These are phyloP conservation scores for Diaporthe aspalathi DNA, from an alignment of 2,329 filamentous ascomycete genomes.

Conservation along the genomic window DNA sequence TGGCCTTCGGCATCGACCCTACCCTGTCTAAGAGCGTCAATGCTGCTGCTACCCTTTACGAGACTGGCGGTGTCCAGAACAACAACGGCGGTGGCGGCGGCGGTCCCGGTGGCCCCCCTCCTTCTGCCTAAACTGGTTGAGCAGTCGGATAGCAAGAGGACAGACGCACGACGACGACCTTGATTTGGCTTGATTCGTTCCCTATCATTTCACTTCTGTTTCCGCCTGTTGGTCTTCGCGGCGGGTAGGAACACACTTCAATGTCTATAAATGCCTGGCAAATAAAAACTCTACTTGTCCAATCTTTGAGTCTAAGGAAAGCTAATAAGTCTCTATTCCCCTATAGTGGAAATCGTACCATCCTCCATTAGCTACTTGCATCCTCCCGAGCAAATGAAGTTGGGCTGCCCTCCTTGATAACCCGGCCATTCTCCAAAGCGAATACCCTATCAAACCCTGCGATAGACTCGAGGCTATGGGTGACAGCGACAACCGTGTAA, in stretches of 20 bases:
- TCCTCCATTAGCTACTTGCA: not conserved
- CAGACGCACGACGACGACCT: not conserved
- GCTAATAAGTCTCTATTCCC: too few relatives aligned
- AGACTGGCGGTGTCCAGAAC: slow-evolving; percentile 47
- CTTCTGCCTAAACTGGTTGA: not conserved
- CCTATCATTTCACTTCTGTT: not conserved
- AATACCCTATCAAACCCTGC: slow-evolving; percentile 31
- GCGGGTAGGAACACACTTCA: not conserved
- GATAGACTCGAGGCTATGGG: slow-evolving; percentile 30
- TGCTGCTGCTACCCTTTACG: slow-evolving; percentile 49
- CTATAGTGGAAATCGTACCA: too few relatives aligned
- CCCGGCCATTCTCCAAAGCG: slow-evolving; percentile 11
- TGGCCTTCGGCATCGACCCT: slow-evolving; percentile 62
- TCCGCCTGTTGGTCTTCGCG: not conserved
- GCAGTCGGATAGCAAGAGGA: not conserved
- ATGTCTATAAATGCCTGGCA: not conserved
- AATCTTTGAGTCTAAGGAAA: not conserved
- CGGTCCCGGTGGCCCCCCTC: slow-evolving; percentile 32
- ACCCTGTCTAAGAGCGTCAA: slow-evolving; percentile 43
- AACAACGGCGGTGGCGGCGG: slow-evolving; percentile 40
- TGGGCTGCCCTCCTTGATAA: slow-evolving; percentile 23
- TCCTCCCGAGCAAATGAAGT: not conserved
- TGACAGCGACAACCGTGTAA: slow-evolving; percentile 32
- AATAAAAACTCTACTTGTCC: not conserved
- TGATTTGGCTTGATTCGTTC: not conserved